Conservation (phyloP, 441 rosid species). For the Erodium texanum region DNA sequence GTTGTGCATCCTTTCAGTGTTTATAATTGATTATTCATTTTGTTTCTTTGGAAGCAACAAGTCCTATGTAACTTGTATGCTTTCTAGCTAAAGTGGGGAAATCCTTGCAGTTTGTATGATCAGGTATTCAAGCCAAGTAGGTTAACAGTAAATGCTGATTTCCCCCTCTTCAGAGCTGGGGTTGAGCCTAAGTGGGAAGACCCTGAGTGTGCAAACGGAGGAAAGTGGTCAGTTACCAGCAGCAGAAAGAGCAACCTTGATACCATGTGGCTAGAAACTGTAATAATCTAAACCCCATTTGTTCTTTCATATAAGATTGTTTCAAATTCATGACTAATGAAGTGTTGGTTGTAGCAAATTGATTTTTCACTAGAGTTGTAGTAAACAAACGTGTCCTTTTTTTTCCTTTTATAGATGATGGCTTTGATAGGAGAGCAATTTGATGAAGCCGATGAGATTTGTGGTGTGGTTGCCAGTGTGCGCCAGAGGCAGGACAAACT, state of each 20-base stretch:
- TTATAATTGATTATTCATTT: too few species aligned
- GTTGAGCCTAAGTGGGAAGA: slow-evolving; percentile 75
- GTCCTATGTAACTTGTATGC: background rate
- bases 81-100: background rate
- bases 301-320: background rate
- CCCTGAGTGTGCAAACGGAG: slow-evolving; percentile 61
- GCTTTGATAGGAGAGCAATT: slow-evolving; percentile 68
- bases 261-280: slow-evolving; percentile 56
- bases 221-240: slow-evolving; percentile 50
- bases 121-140: slow-evolving; percentile 60
- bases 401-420: slow-evolving; percentile 54
- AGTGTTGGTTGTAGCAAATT: background rate
- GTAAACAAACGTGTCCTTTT: background rate
- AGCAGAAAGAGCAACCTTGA: slow-evolving; percentile 39
- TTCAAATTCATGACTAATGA: background rate
- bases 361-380: background rate
- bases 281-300: slow-evolving; percentile 13
- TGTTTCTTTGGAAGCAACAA: too few species aligned
- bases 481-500: slow-evolving; percentile 56
- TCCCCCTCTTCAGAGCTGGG: slow-evolving; percentile 56
- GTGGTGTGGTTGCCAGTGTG: slow-evolving; percentile 61
- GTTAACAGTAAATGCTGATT: slow-evolving; percentile 37
- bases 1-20: background rate
- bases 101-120: slow-evolving; percentile 51
- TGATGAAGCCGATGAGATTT: slow-evolving; percentile 58